phyloP scores from a whole-genome alignment of 192 early-diverging fungal species.

The Dissophora globulifera region DNA sequence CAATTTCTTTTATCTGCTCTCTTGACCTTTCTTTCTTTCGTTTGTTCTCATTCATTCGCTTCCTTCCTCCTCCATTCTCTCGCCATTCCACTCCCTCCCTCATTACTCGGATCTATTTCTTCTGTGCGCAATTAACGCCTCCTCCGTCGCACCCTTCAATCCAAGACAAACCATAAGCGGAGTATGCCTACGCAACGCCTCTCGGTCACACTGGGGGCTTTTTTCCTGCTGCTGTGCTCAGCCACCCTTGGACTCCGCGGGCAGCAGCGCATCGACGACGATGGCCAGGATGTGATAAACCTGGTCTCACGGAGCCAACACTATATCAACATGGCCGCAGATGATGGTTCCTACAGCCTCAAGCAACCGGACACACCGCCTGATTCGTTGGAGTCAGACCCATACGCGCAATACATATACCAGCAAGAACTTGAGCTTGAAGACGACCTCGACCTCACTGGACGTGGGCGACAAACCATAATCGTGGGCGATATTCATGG shows the following conservation, averaged over 20 bases:
- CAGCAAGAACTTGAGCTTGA: constrained; percentile 18
- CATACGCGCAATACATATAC: constrained; percentile 47
- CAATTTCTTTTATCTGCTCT: too few species aligned
- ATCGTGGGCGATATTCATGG: constrained; percentile 83
- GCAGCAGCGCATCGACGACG: neutral
- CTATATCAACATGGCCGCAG: neutral
- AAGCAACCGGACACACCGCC: constrained; percentile 35
- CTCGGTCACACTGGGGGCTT: constrained; percentile 1
- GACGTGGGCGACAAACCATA: constrained; percentile 41
- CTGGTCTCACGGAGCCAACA: neutral
- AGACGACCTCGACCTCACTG: neutral
- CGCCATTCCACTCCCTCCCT: neutral
- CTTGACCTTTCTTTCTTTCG: too few species aligned
- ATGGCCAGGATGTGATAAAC: neutral
- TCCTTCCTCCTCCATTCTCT: neutral
- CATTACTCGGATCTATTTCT: neutral
- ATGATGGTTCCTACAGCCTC: too few species aligned
- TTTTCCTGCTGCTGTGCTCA: constrained; percentile 1
- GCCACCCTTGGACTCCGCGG: neutral
- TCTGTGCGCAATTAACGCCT: too few species aligned
- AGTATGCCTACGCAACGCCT: constrained; percentile 6
- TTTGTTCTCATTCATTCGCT: neutral
- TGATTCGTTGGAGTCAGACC: constrained; percentile 28
- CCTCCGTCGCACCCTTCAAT: too few species aligned
- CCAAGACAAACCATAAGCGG: neutral